Base-by-base conservation (phyloP, 495 filamentous ascomycete species). In the Podospora pseudopauciseta region DNA sequence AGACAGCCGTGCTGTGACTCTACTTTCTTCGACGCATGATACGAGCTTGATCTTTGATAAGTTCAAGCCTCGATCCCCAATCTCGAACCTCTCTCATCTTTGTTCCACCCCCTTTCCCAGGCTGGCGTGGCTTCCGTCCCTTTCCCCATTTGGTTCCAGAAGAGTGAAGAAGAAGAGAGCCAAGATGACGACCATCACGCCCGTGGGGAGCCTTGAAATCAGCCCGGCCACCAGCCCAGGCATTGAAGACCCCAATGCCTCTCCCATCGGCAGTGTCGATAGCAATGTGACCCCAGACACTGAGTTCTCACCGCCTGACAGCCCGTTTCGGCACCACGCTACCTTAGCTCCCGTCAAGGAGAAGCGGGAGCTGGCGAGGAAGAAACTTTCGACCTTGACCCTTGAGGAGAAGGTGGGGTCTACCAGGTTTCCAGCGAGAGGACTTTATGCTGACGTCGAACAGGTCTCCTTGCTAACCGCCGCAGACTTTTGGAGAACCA, bases 401-500 rank as follows among this genome's bases (percentile, higher is more conserved):
- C 69, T 81, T 62, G 82, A 87, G 69, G 84, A 87, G 68, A 87
- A 87, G 80, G 85, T 86, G 71, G 60, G 74, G 11, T 53, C 32
- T 49, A 32, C 13, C 16, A 4, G 19, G 58, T 53, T 32, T 65
- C 54, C 2, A 20, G 60, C 18, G 49, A 55, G 59, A 27, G 28
- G 23, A 28, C 11, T 26, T 56, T 64, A 55, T 61, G 64, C 72
- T 81, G 70, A 81, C 71, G 68, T 18, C 18, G 11, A 13, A 55
- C 65, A 89, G 86, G 80, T 88, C 54, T 86, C 86, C 9, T 79
- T 89, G 28, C 75, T 89, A 6, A 83, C 86, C 39, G 91, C 89
- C 53, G 86, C 86, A 60, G 91, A 93, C 74, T 92, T 92, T 77
- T 93, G 91, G 91, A 87, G 91, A 64, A 93, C 90, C 2, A 87